Percentiles rank a stretch among this genome's conserved stretches.
Evolutionary conservation across 2,329 filamentous ascomycete species (phyloP).

Genomic region (Calonectria montana): DNA sequence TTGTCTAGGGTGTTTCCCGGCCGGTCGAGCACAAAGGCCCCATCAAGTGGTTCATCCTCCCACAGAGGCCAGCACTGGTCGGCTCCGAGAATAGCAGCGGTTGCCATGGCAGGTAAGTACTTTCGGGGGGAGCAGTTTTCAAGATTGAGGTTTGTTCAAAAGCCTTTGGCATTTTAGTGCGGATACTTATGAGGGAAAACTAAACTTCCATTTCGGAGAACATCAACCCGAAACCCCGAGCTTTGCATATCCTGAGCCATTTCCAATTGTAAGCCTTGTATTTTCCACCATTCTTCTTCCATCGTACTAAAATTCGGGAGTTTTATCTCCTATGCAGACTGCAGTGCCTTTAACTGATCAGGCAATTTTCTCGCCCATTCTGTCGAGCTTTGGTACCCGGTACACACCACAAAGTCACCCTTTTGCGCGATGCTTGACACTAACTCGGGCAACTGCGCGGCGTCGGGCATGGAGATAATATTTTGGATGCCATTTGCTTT

Average conservation of each 20-base stretch:
- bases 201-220: conserved; percentile 24
- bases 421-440: background rate
- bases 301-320: background rate
- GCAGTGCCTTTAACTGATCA: background rate
- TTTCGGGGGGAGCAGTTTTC: background rate
- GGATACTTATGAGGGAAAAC: conserved; percentile 19
- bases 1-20: conserved; percentile 20
- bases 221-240: conserved; percentile 35
- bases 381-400: background rate
- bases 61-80: conserved; percentile 35
- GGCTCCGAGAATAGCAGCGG: conserved; percentile 16
- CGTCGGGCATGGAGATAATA: background rate
- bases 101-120: background rate
- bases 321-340: background rate
- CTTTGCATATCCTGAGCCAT: background rate
- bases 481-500: background rate
- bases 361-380: background rate
- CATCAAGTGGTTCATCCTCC: conserved; percentile 13
- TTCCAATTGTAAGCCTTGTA: background rate
- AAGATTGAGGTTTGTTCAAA: background rate
- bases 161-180: background rate
- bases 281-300: background rate
- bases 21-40: conserved; percentile 31
- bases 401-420: background rate
- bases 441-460: background rate